Conservation (phyloP, 495 filamentous ascomycete genomes). For the Niebla homalea region DNA sequence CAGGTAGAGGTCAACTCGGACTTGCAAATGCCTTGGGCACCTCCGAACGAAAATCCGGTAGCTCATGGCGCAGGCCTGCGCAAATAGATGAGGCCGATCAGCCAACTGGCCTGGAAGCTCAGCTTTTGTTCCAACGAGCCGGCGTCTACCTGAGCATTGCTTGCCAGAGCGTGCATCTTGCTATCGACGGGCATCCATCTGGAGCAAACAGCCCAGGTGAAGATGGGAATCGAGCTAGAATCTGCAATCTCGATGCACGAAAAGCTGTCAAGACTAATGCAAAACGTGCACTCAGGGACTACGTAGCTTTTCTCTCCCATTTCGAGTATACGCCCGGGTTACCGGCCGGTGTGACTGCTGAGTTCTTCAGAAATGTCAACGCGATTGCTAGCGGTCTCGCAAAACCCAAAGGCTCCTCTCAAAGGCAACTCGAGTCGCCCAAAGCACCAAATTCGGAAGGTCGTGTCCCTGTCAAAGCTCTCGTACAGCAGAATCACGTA, state of each 20-base stretch:
- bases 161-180: constrained; percentile 44
- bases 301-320: constrained; percentile 49
- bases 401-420: constrained; percentile 12
- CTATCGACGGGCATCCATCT: constrained; percentile 21
- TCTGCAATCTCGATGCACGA: constrained; percentile 34
- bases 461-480: neutral
- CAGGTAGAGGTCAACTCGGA: constrained; percentile 31
- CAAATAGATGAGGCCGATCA: constrained; percentile 55
- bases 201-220: constrained; percentile 4
- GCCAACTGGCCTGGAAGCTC: constrained; percentile 56
- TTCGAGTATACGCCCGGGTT: constrained; percentile 67
- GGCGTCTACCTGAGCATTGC: constrained; percentile 62
- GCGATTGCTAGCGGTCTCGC: constrained; percentile 35
- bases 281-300: constrained; percentile 61
- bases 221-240: neutral
- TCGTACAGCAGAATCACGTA: neutral
- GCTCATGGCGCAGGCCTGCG: constrained; percentile 19
- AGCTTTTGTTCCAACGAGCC: constrained; percentile 63
- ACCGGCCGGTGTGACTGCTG: constrained; percentile 47
- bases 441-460: neutral
- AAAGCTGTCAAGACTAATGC: constrained; percentile 56
- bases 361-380: constrained; percentile 52
- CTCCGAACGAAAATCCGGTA: constrained; percentile 22
- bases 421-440: neutral
- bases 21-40: constrained; percentile 29